Percentiles rank a stretch among this genome's conserved stretches.
Evolutionary conservation across 352 stramenopile species (phyloP).

Genomic region (Pythium aquatile): DNA sequence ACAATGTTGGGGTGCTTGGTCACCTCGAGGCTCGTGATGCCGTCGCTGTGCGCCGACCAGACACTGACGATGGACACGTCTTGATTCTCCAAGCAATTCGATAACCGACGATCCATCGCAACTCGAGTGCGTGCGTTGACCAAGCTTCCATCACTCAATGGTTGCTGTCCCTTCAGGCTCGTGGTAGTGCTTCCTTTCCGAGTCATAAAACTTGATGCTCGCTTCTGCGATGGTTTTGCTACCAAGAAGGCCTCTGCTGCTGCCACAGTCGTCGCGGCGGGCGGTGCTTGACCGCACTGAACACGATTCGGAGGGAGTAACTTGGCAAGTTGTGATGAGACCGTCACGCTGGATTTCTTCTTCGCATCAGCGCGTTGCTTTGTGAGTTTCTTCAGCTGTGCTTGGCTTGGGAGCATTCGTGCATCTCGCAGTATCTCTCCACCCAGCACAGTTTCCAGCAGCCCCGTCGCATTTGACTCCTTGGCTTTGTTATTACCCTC

Average conservation of each 20-base stretch:
- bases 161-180: background rate
- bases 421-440: background rate
- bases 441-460: background rate
- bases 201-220: slow-evolving; percentile 3
- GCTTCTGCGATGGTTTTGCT: background rate
- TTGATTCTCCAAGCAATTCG: slow-evolving; percentile 22
- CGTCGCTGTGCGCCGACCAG: slow-evolving; percentile 53
- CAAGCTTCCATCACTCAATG: slow-evolving; percentile 6
- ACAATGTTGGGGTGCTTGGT: slow-evolving; percentile 60
- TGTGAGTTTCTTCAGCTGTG: slow-evolving; percentile 35
- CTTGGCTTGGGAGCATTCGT: slow-evolving; percentile 29
- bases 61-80: slow-evolving; percentile 39
- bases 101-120: slow-evolving; percentile 6
- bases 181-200: background rate
- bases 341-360: slow-evolving; percentile 13
- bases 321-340: slow-evolving; percentile 18
- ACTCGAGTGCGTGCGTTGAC: slow-evolving; percentile 10
- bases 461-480: background rate
- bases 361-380: slow-evolving; percentile 32
- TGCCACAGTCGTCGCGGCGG: slow-evolving; percentile 37
- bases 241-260: slow-evolving; percentile 46
- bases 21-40: slow-evolving; percentile 55
- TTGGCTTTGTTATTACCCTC: background rate
- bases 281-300: slow-evolving; percentile 14
- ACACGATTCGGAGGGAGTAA: slow-evolving; percentile 21